phyloP scores from a whole-genome alignment of 1,284 basidiomycete species.

The Irpex lacteus region DNA sequence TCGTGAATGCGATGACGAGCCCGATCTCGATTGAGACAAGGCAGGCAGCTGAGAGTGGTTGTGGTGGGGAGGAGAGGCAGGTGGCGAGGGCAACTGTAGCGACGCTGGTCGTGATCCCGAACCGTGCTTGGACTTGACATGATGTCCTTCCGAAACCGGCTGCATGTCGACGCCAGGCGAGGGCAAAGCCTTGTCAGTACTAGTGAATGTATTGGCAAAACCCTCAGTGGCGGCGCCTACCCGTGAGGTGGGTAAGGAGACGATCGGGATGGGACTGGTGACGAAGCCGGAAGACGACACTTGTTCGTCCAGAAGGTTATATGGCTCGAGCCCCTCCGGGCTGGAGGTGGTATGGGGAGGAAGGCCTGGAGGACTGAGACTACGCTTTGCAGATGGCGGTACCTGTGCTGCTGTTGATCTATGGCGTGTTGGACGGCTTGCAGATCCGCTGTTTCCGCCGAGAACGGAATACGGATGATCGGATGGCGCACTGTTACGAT shows the following conservation, averaged over 20 bases:
- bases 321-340: conserved; percentile 1
- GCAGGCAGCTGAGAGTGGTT: conserved; percentile 1
- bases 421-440: conserved; percentile 11
- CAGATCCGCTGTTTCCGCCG: conserved; percentile 12
- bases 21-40: conserved; percentile 9
- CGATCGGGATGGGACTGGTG: conserved; percentile 2
- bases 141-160: conserved; percentile 21
- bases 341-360: conserved; percentile 15
- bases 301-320: neutral
- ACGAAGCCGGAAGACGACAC: neutral
- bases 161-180: conserved; percentile 25
- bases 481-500: neutral
- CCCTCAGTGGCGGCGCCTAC: conserved; percentile 4
- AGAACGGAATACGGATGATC: conserved; percentile 9
- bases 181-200: conserved; percentile 1
- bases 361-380: conserved; percentile 27
- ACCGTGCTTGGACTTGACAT: conserved; percentile 5
- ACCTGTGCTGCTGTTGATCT: conserved; percentile 8
- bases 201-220: conserved; percentile 2
- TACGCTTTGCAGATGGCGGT: conserved; percentile 22
- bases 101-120: conserved; percentile 14
- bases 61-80: conserved; percentile 24
- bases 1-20: conserved; percentile 5
- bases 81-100: conserved; percentile 30
- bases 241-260: neutral